A percentile compares a stretch with the other conserved stretches of the same genome.
Conservation (phyloP, 768 basidiomycete genomes). For the Mycena leptocephala region DNA sequence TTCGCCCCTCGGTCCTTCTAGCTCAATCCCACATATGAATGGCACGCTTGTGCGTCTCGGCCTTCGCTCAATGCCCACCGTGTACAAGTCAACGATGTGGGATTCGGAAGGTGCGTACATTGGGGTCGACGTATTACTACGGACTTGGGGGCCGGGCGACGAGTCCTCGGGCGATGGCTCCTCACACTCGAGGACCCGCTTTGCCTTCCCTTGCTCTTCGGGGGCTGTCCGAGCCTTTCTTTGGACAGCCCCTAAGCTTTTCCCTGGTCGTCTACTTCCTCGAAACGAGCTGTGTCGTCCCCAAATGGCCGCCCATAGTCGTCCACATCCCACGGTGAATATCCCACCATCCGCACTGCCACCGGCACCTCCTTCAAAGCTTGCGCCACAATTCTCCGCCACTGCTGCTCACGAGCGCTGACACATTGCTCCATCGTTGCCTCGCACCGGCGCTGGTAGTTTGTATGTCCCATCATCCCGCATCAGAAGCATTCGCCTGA, state of each 20-base stretch:
- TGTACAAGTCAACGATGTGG: too few relatives aligned
- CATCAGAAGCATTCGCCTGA: conserved; percentile 27
- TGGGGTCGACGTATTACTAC: too few relatives aligned
- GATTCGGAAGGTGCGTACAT: too few relatives aligned
- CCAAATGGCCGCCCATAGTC: neutral
- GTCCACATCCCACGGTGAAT: neutral
- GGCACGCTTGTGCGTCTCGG: too few relatives aligned
- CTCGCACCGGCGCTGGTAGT: neutral
- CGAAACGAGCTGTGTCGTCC: neutral
- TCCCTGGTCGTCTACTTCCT: neutral
- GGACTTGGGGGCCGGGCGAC: too few relatives aligned
- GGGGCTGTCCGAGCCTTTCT: too few relatives aligned
- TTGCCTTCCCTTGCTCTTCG: neutral
- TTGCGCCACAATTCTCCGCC: conserved; percentile 10
- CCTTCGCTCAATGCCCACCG: too few relatives aligned
- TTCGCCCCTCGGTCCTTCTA: too few relatives aligned
- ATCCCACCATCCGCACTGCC: neutral
- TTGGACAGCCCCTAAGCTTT: neutral
- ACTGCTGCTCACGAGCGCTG: neutral
- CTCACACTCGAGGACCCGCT: too few relatives aligned
- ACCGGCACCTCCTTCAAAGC: conserved; percentile 1
- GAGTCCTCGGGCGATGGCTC: too few relatives aligned
- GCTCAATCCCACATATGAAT: too few relatives aligned
- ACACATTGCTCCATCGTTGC: neutral
- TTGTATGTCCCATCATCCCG: conserved; percentile 5